Percentiles rank a stretch among this genome's conserved stretches.
Conservation (phyloP, 805 yeast genomes). For the Sporopachydermia lactativora region DNA sequence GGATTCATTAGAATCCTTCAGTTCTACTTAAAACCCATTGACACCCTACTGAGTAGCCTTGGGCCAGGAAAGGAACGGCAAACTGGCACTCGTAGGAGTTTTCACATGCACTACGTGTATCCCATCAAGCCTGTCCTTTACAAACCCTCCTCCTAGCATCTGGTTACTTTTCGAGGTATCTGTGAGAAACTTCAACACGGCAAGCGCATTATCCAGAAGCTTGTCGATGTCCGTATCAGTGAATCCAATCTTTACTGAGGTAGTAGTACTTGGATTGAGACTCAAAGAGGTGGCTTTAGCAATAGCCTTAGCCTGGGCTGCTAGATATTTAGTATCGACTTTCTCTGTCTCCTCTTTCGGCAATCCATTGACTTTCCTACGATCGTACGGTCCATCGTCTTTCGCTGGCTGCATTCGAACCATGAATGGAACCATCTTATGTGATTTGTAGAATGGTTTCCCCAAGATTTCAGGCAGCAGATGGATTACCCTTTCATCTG, state of each 20-base stretch:
- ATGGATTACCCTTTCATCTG: conserved; percentile 55
- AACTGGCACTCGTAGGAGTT: conserved; percentile 50
- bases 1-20: too few species aligned
- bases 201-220: conserved; percentile 37
- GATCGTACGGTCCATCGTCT: conserved; percentile 13
- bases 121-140: conserved; percentile 29
- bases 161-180: conserved; percentile 29
- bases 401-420: conserved; percentile 34
- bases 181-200: conserved; percentile 34
- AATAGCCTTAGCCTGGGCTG: conserved; percentile 50
- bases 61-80: conserved; percentile 30
- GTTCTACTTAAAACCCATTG: too few species aligned
- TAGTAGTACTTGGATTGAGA: conserved; percentile 46
- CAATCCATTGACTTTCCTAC: conserved; percentile 18
- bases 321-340: conserved; percentile 52
- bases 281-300: conserved; percentile 48
- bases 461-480: conserved; percentile 46
- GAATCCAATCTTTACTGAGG: conserved; percentile 47
- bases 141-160: conserved; percentile 33
- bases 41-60: too few species aligned
- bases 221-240: conserved; percentile 29
- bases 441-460: conserved; percentile 43
- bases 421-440: conserved; percentile 55
- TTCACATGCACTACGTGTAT: conserved; percentile 43
- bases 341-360: conserved; percentile 38